phyloP scores from a whole-genome alignment of 2,329 filamentous ascomycete genomes.

The Trichoderma atrobrunneum region DNA sequence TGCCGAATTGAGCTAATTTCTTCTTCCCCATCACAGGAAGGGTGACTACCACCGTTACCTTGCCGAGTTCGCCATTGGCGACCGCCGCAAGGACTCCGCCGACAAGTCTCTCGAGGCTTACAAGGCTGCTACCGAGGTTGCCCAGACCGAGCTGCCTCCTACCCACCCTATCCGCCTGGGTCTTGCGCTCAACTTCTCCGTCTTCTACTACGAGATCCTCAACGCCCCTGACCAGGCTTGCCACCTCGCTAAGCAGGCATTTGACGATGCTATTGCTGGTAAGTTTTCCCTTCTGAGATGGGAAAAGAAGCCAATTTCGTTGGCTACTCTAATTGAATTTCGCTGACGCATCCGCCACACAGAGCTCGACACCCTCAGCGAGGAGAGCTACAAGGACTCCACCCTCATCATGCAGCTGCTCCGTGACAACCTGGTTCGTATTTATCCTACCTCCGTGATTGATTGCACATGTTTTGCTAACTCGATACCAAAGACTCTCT shows the following conservation, averaged over 20 bases:
- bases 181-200: conserved; percentile 97
- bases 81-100: conserved; percentile 92
- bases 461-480: conserved; percentile 28
- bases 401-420: conserved; percentile 99
- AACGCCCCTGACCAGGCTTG: conserved; percentile 98
- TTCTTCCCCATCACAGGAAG: conserved; percentile 63
- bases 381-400: conserved; percentile 99
- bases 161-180: conserved; percentile 98
- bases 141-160: conserved; percentile 93
- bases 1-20: not conserved
- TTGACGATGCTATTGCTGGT: conserved; percentile 93
- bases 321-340: not conserved
- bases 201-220: conserved; percentile 99
- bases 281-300: conserved; percentile 21
- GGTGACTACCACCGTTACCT: conserved; percentile 99
- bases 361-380: conserved; percentile 95
- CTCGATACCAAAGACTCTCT: conserved; percentile 70
- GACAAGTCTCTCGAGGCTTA: conserved; percentile 95
- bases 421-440: conserved; percentile 85
- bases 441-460: not conserved
- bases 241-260: conserved; percentile 98
- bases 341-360: conserved; percentile 14
- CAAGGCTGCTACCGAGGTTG: conserved; percentile 95
- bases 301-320: not conserved
- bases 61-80: conserved; percentile 90